Conservation (phyloP, 805 yeast genomes). For the Middelhovenomyces tepae region DNA sequence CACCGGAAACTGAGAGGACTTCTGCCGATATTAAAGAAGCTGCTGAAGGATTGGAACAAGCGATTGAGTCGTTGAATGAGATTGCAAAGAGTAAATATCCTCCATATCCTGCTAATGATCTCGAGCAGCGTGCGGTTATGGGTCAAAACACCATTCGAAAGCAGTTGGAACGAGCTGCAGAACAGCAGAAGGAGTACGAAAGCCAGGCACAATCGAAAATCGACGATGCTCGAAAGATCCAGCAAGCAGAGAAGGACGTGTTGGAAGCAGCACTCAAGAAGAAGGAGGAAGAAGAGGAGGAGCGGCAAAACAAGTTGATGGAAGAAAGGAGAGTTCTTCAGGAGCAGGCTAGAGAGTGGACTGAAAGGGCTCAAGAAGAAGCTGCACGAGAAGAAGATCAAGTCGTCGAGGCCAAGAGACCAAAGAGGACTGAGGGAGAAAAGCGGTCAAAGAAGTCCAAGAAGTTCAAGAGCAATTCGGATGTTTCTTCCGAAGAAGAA, state of each 20-base stretch:
- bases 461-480: slow-evolving; percentile 1
- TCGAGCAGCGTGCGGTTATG: slow-evolving; percentile 78
- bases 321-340: slow-evolving; percentile 25
- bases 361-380: slow-evolving; percentile 32
- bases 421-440: slow-evolving; percentile 11
- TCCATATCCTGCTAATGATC: slow-evolving; percentile 71
- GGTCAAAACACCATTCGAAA: slow-evolving; percentile 68
- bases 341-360: slow-evolving; percentile 32
- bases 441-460: slow-evolving; percentile 8
- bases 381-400: slow-evolving; percentile 23
- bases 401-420: slow-evolving; percentile 12
- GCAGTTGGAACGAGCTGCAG: slow-evolving; percentile 59
- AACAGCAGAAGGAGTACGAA: slow-evolving; percentile 66
- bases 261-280: slow-evolving; percentile 30
- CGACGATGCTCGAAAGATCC: slow-evolving; percentile 59
- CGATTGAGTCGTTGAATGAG: slow-evolving; percentile 49
- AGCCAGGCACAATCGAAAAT: slow-evolving; percentile 48
- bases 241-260: slow-evolving; percentile 46
- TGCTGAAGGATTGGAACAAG: slow-evolving; percentile 48
- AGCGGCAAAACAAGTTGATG: slow-evolving; percentile 20
- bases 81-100: slow-evolving; percentile 53
- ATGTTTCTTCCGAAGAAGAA: slow-evolving; percentile 4
- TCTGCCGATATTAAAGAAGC: slow-evolving; percentile 53
- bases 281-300: slow-evolving; percentile 28
- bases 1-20: slow-evolving; percentile 49